Conservation (phyloP, 345 rosid genomes). For the Carallia pectinifolia region DNA sequence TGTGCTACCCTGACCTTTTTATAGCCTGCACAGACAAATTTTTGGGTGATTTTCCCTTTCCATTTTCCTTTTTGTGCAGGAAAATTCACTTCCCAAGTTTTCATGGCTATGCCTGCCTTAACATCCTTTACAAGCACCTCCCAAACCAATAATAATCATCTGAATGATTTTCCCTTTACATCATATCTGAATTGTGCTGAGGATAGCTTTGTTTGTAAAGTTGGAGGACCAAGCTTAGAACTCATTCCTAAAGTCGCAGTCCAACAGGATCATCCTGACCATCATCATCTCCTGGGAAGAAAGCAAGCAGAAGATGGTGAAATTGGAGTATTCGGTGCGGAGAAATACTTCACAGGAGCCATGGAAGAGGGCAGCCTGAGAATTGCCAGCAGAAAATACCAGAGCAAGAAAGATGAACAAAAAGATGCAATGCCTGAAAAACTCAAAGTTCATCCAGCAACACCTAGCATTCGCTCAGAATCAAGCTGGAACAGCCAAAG, state of each 20-base stretch:
- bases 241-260: constrained; percentile 1
- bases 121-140: constrained; percentile 26
- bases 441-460: constrained; percentile 33
- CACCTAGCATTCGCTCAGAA: constrained; percentile 55
- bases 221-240: constrained; percentile 23
- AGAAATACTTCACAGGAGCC: constrained; percentile 72
- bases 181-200: constrained; percentile 42
- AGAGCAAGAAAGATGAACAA: constrained; percentile 11
- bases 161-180: constrained; percentile 48
- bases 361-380: constrained; percentile 45
- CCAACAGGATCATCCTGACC: constrained; percentile 12
- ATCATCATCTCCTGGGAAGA: constrained; percentile 15
- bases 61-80: not conserved
- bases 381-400: constrained; percentile 27
- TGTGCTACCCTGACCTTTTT: too few relatives aligned
- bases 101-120: constrained; percentile 39
- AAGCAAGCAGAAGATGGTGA: constrained; percentile 57
- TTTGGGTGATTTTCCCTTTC: not conserved
- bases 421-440: constrained; percentile 18
- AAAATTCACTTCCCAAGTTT: not conserved
- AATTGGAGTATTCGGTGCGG: constrained; percentile 78
- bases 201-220: constrained; percentile 36
- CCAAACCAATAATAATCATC: constrained; percentile 17
- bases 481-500: constrained; percentile 70
- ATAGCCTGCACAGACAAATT: too few relatives aligned